phyloP scores from a whole-genome alignment of 106 monocot species.

The Dioscorea alata region DNA sequence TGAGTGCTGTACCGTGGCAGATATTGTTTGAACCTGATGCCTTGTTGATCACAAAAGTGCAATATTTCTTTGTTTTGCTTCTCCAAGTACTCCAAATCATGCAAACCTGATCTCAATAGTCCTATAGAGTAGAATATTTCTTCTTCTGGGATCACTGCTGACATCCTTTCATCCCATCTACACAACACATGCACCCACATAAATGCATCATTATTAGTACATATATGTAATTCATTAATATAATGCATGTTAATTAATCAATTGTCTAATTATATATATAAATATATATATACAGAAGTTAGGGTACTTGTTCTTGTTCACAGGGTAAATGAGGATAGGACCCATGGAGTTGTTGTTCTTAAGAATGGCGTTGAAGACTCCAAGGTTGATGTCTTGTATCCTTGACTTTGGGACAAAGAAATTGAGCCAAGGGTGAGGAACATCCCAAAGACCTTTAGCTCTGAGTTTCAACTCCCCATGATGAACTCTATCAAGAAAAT shows the following conservation, averaged over 20 bases:
- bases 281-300: background rate
- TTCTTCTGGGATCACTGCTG: constrained; percentile 52
- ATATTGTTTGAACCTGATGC: constrained; percentile 44
- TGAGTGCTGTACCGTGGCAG: constrained; percentile 31
- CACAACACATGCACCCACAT: background rate
- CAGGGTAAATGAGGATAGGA: constrained; percentile 46
- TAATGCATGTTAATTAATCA: background rate
- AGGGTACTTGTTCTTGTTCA: constrained; percentile 37
- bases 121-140: constrained; percentile 58
- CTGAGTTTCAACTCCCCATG: constrained; percentile 39
- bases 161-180: constrained; percentile 53
- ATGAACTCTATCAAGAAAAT: constrained; percentile 46
- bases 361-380: constrained; percentile 44
- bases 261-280: background rate
- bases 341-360: constrained; percentile 7
- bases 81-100: constrained; percentile 18
- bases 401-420: constrained; percentile 46
- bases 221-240: background rate
- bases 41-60: constrained; percentile 21
- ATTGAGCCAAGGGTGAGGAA: constrained; percentile 36
- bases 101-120: constrained; percentile 34
- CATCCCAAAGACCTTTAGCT: constrained; percentile 24
- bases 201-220: too few relatives aligned
- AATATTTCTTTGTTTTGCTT: constrained; percentile 38
- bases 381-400: constrained; percentile 26